These are phyloP conservation scores for Septoria linicola DNA, from an alignment of 2,329 filamentous ascomycete genomes.

Conservation along the genomic window DNA sequence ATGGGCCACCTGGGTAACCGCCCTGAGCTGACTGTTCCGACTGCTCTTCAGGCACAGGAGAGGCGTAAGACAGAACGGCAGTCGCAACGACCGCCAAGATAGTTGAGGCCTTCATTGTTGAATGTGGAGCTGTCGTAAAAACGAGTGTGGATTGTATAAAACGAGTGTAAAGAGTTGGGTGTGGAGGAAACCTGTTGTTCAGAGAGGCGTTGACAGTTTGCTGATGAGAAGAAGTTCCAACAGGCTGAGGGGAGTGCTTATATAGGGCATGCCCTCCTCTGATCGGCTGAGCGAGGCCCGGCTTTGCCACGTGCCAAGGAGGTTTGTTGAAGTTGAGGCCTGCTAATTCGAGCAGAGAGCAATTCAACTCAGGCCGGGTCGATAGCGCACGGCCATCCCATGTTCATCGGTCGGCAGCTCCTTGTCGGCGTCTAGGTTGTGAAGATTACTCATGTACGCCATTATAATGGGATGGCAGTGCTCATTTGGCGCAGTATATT, in stretches of 20 bases:
- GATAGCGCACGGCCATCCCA: constrained; percentile 7
- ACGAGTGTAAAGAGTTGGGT: constrained; percentile 23
- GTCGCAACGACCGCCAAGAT: constrained; percentile 18
- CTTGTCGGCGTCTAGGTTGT: constrained; percentile 6
- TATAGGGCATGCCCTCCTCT: constrained; percentile 12
- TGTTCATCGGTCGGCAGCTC: constrained; percentile 1
- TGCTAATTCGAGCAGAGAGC: constrained; percentile 16
- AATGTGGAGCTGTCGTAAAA: not conserved
- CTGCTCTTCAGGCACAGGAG: constrained; percentile 14
- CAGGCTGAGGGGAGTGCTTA: constrained; percentile 11
- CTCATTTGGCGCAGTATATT: not conserved
- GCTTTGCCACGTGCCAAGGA: constrained; percentile 15
- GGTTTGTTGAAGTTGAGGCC: constrained; percentile 16
- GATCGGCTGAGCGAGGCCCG: constrained; percentile 8
- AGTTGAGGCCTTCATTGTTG: constrained; percentile 18
- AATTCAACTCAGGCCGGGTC: constrained; percentile 18
- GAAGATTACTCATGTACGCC: not conserved
- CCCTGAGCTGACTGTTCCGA: constrained; percentile 1
- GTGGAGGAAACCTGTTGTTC: constrained; percentile 18
- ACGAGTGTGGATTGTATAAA: constrained; percentile 14
- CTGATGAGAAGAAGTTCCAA: constrained; percentile 10
- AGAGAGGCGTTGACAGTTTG: constrained; percentile 18
- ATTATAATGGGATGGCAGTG: not conserved
- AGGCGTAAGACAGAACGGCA: constrained; percentile 16
- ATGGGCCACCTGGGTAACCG: not conserved